Base-by-base conservation (phyloP, 805 yeast species). In the Ogataea pilisensis region DNA sequence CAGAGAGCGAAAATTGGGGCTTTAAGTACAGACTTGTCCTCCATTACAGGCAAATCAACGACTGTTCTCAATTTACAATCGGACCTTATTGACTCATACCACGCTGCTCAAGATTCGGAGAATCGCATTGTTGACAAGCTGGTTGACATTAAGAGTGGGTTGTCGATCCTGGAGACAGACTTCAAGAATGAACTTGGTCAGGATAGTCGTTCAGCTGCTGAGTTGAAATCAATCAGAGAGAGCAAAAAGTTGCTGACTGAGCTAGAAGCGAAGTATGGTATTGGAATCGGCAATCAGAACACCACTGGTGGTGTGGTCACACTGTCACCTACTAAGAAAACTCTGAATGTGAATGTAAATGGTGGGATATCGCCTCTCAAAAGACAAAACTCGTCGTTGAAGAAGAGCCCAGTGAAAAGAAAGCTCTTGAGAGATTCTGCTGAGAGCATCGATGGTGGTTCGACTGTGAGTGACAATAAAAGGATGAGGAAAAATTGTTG, bases 1-100 rank as follows among this genome's bases (percentile, higher is more conserved):
- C 44, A 48, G 21, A 40, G 32, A 17, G 44, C 47, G 27, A 42
- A 42, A 22, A 14, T 47, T 13, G 30, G 38, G 18, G 41, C 43
- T 14, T 20, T 47, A 18, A 32, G 24, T 20, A 36, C 8, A 19
- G 31, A 26, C 20, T 19, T 38, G n/a, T 20, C 24, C 5, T 17
- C 27, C 13, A 20, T 34, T 7, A 13, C 40, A 3, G 22, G 19
- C 8, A 27, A 22, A 14, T 14, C 30, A 12, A 19, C 12, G 2
- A 18, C 37, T 13, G 34, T 27, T 8, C n/a, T 24, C 9, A 21
- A 29, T 3, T 13, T 33, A 14, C 40, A 38, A 13, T 35, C 48
- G 5, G 45, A 41, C 13, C 25, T 42, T 5, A 36, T 33, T 2
- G 8, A 29, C 8, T 41, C 52, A 3, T 45, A n/a, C 20, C 9